These are phyloP conservation scores for Macrolepiota fuliginosa DNA, from an alignment of 768 basidiomycete genomes.

Conservation along the genomic window DNA sequence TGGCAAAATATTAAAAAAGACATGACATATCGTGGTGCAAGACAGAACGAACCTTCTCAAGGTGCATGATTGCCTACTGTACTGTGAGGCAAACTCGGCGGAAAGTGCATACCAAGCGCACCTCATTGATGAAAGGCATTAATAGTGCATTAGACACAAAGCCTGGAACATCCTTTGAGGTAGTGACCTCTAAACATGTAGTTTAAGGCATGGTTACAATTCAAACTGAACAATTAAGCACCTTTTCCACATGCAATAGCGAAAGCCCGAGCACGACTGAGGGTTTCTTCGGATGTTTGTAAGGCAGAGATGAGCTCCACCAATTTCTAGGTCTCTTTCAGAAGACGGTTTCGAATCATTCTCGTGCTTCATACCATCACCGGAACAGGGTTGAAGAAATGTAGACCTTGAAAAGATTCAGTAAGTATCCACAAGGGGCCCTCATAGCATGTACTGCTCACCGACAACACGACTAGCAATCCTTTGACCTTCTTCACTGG, in stretches of 20 bases:
- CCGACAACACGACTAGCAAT: constrained; percentile 80
- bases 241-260: constrained; percentile 91
- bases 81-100: neutral
- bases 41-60: constrained; percentile 67
- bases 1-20: neutral
- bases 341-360: neutral
- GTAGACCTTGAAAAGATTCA: constrained; percentile 52
- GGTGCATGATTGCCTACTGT: constrained; percentile 80
- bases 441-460: constrained; percentile 26
- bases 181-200: constrained; percentile 71
- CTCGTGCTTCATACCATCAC: constrained; percentile 68
- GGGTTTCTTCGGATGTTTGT: constrained; percentile 79
- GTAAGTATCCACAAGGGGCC: neutral
- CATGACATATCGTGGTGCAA: neutral
- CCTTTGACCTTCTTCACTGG: constrained; percentile 61
- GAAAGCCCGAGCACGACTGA: constrained; percentile 76
- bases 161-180: constrained; percentile 89
- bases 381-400: constrained; percentile 97
- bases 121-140: constrained; percentile 98
- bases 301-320: constrained; percentile 95
- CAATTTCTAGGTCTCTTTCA: constrained; percentile 57
- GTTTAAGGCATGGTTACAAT: neutral
- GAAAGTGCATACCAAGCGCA: constrained; percentile 22
- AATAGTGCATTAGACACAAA: constrained; percentile 94
- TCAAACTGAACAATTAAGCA: constrained; percentile 22